A percentile compares a stretch with the other conserved stretches of the same genome.
Evolutionary conservation across 352 stramenopile species (phyloP).

Genomic region (Globisporangium camurandrum): DNA sequence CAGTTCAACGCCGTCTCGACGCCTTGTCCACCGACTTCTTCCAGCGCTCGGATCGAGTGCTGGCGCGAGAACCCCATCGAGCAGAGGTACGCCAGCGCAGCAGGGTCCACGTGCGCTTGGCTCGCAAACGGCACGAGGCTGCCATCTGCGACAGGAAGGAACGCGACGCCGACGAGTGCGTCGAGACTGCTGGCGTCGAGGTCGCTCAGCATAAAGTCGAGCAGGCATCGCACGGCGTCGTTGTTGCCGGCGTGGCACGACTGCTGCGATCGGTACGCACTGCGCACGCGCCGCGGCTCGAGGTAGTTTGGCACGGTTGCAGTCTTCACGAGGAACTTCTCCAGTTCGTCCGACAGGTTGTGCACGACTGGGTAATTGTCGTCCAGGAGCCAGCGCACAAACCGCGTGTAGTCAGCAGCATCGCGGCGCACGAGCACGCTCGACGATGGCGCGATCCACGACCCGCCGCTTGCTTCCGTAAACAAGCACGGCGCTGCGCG

Average conservation of each 20-base stretch:
- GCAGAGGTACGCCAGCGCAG: conserved; percentile 36
- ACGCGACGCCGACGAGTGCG: conserved; percentile 35
- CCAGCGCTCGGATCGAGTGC: conserved; percentile 32
- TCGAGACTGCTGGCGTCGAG: conserved; percentile 14
- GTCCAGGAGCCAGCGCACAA: conserved; percentile 37
- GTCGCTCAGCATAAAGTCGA: conserved; percentile 50
- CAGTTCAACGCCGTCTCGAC: conserved; percentile 60
- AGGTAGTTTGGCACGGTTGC: conserved; percentile 33
- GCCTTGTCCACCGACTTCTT: conserved; percentile 20
- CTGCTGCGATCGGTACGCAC: conserved; percentile 26
- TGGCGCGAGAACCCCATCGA: conserved; percentile 61
- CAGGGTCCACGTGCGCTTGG: conserved; percentile 15
- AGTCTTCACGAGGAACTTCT: conserved; percentile 40
- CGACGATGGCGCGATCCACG: conserved; percentile 32
- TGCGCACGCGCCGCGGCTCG: conserved; percentile 23
- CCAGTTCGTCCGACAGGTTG: conserved; percentile 38
- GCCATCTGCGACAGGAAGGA: conserved; percentile 54
- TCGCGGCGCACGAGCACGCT: conserved; percentile 37
- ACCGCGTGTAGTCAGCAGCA: conserved; percentile 20
- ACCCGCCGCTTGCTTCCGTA: conserved; percentile 25
- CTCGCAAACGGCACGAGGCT: conserved; percentile 31
- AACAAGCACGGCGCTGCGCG: conserved; percentile 34
- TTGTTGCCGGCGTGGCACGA: conserved; percentile 37
- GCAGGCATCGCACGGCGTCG: conserved; percentile 24
- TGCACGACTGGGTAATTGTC: conserved; percentile 38